Evolutionary conservation across 441 rosid genomes (phyloP).

Genomic region (Syzygium malaccense): DNA sequence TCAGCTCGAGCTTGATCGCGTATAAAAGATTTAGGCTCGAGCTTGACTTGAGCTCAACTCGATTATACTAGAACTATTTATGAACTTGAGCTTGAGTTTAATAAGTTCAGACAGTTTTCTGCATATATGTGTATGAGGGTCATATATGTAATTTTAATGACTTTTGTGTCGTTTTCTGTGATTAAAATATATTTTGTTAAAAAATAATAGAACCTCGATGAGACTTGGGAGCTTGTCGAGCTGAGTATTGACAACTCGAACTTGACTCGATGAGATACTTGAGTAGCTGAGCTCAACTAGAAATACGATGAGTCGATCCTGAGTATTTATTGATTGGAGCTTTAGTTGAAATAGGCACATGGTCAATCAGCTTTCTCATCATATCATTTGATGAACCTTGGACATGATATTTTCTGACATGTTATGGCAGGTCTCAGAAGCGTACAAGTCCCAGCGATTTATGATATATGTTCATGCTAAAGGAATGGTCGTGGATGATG

Average conservation of each 20-base stretch:
- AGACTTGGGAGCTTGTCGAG: neutral
- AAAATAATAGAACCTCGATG: neutral
- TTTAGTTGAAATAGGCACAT: neutral
- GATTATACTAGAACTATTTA: neutral
- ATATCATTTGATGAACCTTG: neutral
- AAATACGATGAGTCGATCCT: neutral
- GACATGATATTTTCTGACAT: neutral
- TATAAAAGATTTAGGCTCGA: neutral
- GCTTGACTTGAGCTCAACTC: neutral
- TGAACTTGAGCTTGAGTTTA: neutral
- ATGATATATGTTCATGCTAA: slow-evolving; percentile 96
- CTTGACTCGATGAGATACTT: neutral
- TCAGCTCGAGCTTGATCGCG: neutral
- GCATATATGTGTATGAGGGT: neutral
- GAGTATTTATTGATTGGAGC: neutral
- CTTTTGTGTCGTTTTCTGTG: neutral
- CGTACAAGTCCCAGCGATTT: slow-evolving; percentile 47
- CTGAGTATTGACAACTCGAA: neutral
- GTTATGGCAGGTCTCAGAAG: slow-evolving; percentile 53
- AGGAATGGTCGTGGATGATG: slow-evolving; percentile 94
- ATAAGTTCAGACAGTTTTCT: neutral
- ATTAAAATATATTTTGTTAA: neutral
- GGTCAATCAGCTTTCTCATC: neutral
- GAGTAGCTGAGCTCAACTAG: neutral
- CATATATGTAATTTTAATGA: neutral